A percentile compares a stretch with the other conserved stretches of the same genome.
These are phyloP conservation scores for Metarhizium guizhouense DNA, from an alignment of 2,329 filamentous ascomycete genomes.

Conservation along the genomic window DNA sequence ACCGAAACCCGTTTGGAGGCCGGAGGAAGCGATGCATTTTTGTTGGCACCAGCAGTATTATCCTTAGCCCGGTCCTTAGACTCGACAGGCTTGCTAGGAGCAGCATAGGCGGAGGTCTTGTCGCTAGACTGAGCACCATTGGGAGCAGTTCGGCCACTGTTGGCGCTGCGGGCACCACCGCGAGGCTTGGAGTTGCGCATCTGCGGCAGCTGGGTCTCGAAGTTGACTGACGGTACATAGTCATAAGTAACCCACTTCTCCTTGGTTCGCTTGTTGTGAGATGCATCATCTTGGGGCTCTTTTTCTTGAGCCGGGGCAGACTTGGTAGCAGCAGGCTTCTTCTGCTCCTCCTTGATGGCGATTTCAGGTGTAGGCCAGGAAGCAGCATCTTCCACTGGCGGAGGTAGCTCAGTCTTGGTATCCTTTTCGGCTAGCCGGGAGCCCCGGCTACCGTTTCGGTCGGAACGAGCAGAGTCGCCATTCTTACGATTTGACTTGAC, in stretches of 20 bases:
- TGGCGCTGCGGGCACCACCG: slow-evolving; percentile 36
- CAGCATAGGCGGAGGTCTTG: slow-evolving; percentile 23
- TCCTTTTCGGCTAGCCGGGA: slow-evolving; percentile 35
- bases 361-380: slow-evolving; percentile 89
- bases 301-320: slow-evolving; percentile 51
- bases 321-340: slow-evolving; percentile 53
- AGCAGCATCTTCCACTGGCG: slow-evolving; percentile 65
- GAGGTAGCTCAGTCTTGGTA: slow-evolving; percentile 30
- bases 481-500: slow-evolving; percentile 34
- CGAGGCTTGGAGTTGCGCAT: slow-evolving; percentile 41
- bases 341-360: slow-evolving; percentile 60
- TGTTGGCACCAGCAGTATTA: slow-evolving; percentile 19
- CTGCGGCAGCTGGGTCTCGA: slow-evolving; percentile 69
- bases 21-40: slow-evolving; percentile 26
- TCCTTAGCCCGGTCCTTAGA: slow-evolving; percentile 28
- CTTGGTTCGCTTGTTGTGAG: slow-evolving; percentile 51
- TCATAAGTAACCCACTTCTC: slow-evolving; percentile 78
- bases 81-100: slow-evolving; percentile 23
- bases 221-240: slow-evolving; percentile 76
- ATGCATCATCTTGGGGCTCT: slow-evolving; percentile 46
- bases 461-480: slow-evolving; percentile 28
- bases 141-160: slow-evolving; percentile 28
- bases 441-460: slow-evolving; percentile 38
- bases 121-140: slow-evolving; percentile 23
- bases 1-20: slow-evolving; percentile 35